phyloP scores from a whole-genome alignment of 306 rosid genomes.

The Corylus heterophylla region DNA sequence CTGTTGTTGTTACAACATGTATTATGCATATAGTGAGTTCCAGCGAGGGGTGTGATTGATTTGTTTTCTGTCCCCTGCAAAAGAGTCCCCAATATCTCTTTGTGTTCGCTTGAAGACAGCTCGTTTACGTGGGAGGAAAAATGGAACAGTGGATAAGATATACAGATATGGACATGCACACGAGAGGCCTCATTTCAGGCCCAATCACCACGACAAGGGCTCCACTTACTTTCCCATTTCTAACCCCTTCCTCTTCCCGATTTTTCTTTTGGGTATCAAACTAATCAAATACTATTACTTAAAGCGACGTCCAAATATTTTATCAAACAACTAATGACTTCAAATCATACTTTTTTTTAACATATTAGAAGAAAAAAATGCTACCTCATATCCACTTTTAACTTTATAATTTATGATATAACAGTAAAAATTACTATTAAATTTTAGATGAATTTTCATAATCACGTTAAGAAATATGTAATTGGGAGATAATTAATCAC shows the following conservation, averaged over 20 bases:
- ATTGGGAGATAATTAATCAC: too few species aligned
- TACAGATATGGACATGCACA: constrained; percentile 22
- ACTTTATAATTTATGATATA: too few species aligned
- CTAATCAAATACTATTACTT: too few species aligned
- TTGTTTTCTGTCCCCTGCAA: neutral
- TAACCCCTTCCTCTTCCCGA: neutral
- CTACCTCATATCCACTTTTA: too few species aligned
- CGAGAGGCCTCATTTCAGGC: neutral
- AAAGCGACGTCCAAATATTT: too few species aligned
- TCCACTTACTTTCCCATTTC: neutral
- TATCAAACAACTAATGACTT: too few species aligned
- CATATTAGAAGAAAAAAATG: too few species aligned
- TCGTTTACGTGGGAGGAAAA: neutral
- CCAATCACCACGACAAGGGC: neutral
- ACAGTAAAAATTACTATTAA: too few species aligned
- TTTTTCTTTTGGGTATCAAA: too few species aligned
- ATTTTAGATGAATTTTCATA: too few species aligned
- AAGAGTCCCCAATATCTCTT: constrained; percentile 10
- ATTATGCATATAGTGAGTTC: neutral
- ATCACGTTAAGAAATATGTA: too few species aligned
- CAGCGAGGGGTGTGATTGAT: constrained; percentile 6
- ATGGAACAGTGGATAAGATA: neutral
- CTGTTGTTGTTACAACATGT: neutral
- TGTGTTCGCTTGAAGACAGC: neutral
- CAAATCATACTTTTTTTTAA: too few species aligned